Evolutionary conservation across 768 basidiomycete genomes (phyloP).

Genomic region (Lactifluus piperatus): DNA sequence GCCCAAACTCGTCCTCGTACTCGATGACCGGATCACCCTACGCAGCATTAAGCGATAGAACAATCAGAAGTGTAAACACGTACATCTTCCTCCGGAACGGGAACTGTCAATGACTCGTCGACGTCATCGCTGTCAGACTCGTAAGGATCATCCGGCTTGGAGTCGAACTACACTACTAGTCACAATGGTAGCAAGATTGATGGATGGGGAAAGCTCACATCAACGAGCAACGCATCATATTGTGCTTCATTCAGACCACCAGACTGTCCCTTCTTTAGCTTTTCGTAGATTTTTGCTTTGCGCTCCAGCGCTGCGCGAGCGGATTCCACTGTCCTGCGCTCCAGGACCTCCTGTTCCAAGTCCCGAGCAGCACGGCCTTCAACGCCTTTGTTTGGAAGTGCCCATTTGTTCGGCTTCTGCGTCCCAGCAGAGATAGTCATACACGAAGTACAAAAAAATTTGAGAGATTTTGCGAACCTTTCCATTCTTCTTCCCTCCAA

Average conservation of each 20-base stretch:
- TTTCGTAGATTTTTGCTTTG: conserved; percentile 76
- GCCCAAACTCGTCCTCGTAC: conserved; percentile 83
- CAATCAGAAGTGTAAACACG: conserved; percentile 11
- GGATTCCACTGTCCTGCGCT: conserved; percentile 62
- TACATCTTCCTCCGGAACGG: conserved; percentile 38
- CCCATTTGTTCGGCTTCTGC: conserved; percentile 75
- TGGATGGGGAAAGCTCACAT: conserved; percentile 41
- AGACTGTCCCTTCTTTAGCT: conserved; percentile 66
- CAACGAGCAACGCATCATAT: conserved; percentile 62
- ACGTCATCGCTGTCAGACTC: conserved; percentile 69
- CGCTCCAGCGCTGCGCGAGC: conserved; percentile 63
- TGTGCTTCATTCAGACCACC: conserved; percentile 72
- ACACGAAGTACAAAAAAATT: neutral
- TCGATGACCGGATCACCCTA: conserved; percentile 76
- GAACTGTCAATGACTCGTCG: conserved; percentile 67
- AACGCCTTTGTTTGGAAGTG: conserved; percentile 68
- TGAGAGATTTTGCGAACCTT: conserved; percentile 42
- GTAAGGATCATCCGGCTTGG: conserved; percentile 42
- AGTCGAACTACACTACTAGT: conserved; percentile 49
- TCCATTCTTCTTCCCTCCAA: conserved; percentile 58
- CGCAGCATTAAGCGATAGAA: neutral
- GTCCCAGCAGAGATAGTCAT: neutral
- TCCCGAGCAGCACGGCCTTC: conserved; percentile 54
- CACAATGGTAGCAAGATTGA: neutral
- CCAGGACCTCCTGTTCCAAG: conserved; percentile 59